Conservation (phyloP, 768 basidiomycete species). For the Tulasnella sp. region DNA sequence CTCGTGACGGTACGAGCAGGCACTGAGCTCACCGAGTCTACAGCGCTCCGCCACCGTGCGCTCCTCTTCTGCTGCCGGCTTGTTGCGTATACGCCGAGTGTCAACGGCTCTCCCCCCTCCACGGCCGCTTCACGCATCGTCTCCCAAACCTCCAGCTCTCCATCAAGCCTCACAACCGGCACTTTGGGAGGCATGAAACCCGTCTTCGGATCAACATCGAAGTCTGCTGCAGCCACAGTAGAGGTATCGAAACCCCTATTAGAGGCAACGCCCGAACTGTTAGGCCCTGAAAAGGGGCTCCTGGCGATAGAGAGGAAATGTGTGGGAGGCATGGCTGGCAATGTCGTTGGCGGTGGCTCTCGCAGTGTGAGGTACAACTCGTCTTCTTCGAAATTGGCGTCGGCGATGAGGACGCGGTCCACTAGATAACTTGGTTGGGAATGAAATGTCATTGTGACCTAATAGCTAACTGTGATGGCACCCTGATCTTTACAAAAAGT, state of each 20-base stretch:
- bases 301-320: constrained; percentile 15
- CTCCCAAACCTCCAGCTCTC: constrained; percentile 67
- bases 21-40: constrained; percentile 46
- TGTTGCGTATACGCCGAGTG: constrained; percentile 34
- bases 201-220: constrained; percentile 82
- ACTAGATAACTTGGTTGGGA: no score
- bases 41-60: constrained; percentile 55
- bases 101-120: constrained; percentile 31
- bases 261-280: neutral
- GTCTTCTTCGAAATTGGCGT: no score
- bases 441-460: no score
- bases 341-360: no score
- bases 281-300: constrained; percentile 1
- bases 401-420: no score
- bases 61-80: constrained; percentile 40
- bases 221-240: constrained; percentile 73
- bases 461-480: no score
- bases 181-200: constrained; percentile 84
- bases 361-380: no score
- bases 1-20: neutral
- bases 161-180: constrained; percentile 53
- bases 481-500: no score
- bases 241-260: constrained; percentile 36
- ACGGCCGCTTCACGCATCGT: constrained; percentile 41
- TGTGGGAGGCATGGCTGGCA: constrained; percentile 6